Evolutionary conservation across 139 green algal species (phyloP), one percentile per base, ranked within the genome.

Genomic region (Auxenochlorella pyrenoidosa): DNA sequence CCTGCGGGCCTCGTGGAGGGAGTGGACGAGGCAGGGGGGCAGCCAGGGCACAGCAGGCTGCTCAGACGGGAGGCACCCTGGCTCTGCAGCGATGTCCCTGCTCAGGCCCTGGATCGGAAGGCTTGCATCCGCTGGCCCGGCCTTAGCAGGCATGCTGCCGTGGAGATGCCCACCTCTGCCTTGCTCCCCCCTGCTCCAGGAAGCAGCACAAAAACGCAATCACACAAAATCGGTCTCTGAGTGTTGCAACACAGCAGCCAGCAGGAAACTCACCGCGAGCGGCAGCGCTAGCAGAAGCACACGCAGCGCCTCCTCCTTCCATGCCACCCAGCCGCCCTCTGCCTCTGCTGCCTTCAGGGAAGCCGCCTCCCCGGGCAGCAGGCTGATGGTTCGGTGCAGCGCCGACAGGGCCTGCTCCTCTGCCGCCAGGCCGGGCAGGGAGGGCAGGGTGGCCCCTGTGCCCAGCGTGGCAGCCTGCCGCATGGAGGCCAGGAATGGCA

Each of bases 281-380:
- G 77, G 77, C 32, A 83, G 32, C 4, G 77, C 77, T n/a, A 83
- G 51, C 28, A 12, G 21, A n/a, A 83, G 77, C 77, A 83, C 26
- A n/a, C 77, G 34, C 3, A 28, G 26, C 24, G 51, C 36, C n/a
- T 83, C 77, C 34, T 16, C 51, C 34, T 54, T 15, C 77, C 77
- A 83, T 5, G 15, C 77, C 21, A 54, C 51, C 13, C 43, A n/a
- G n/a, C 28, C 30, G 21, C 43, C 34, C 1, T n/a, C 51, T 54
- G n/a, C 77, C n/a, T 83, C 77, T 32, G 34, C 77, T 0, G 77
- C 54, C 30, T 83, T 71, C n/a, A 70, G 28, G 51, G 26, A 68
- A 43, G 47, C 24, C 26, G 75, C 41, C 75, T 80, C 75, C 75
- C 63, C 22, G 3, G 40, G 24, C 75, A 60, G 41, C 36, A 40